Conservation (phyloP, 345 rosid genomes). For the Trapa bicornis region DNA sequence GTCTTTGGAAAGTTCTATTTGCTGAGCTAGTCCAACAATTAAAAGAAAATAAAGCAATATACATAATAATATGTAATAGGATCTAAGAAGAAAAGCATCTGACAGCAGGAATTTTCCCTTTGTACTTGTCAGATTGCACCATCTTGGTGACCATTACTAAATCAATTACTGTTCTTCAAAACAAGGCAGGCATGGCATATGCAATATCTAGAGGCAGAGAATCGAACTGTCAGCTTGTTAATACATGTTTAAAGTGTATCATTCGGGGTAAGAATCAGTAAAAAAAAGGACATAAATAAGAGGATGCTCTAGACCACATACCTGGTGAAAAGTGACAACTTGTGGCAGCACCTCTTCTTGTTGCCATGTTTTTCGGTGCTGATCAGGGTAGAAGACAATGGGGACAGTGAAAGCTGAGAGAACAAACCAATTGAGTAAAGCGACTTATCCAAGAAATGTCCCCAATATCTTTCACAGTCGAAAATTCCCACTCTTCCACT, state of each 20-base stretch:
- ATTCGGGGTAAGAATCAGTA: background rate
- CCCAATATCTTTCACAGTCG: slow-evolving; percentile 34
- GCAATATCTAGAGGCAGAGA: background rate
- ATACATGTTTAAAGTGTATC: background rate
- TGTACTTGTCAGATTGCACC: too few species aligned
- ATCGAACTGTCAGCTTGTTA: background rate
- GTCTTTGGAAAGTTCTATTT: too few species aligned
- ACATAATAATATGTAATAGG: background rate
- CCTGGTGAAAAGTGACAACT: slow-evolving; percentile 63
- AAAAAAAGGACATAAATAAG: background rate
- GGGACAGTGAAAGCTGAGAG: slow-evolving; percentile 43
- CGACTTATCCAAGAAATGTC: slow-evolving; percentile 64
- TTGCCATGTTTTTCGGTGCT: slow-evolving; percentile 51
- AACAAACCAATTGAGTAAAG: slow-evolving; percentile 51
- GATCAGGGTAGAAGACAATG: slow-evolving; percentile 37
- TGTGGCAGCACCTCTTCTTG: slow-evolving; percentile 37
- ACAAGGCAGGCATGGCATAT: background rate
- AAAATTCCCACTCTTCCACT: slow-evolving; percentile 41
- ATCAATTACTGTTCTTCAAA: background rate
- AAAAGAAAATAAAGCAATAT: background rate
- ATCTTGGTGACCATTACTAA: too few species aligned
- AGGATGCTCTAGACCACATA: slow-evolving; percentile 9
- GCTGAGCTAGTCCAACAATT: background rate
- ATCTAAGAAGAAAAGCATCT: background rate
- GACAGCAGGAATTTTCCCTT: background rate